phyloP scores from a whole-genome alignment of 805 yeast species.

The Kockiozyma suomiensis region DNA sequence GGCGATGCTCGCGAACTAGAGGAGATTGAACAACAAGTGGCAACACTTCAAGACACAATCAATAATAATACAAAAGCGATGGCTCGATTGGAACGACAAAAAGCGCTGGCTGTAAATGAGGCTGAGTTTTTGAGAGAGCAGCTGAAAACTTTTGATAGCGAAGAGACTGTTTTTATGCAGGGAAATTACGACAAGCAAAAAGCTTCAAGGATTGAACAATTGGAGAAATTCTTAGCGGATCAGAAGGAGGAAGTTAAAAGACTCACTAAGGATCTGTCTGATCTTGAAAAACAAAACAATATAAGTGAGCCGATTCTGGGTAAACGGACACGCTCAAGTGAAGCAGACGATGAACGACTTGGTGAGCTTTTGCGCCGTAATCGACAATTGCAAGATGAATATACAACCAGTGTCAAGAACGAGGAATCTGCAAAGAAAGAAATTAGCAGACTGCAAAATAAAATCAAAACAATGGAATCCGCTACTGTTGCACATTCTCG shows the following conservation, averaged over 20 bases:
- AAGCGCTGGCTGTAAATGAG: slow-evolving; percentile 58
- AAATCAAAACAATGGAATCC: slow-evolving; percentile 43
- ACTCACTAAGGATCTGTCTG: slow-evolving; percentile 44
- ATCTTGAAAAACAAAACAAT: slow-evolving; percentile 19
- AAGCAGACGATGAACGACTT: slow-evolving; percentile 38
- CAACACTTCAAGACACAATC: slow-evolving; percentile 42
- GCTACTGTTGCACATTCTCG: slow-evolving; percentile 49
- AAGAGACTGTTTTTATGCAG: slow-evolving; percentile 35
- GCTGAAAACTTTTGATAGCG: slow-evolving; percentile 53
- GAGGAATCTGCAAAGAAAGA: slow-evolving; percentile 19
- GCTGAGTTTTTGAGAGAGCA: slow-evolving; percentile 59
- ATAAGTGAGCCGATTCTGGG: neutral
- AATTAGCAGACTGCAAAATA: slow-evolving; percentile 45
- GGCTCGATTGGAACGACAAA: slow-evolving; percentile 48
- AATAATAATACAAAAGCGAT: slow-evolving; percentile 46
- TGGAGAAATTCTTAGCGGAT: slow-evolving; percentile 56
- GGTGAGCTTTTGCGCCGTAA: slow-evolving; percentile 48
- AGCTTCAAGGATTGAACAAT: slow-evolving; percentile 39
- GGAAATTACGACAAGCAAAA: slow-evolving; percentile 32
- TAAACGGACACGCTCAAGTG: slow-evolving; percentile 11
- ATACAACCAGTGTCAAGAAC: slow-evolving; percentile 14
- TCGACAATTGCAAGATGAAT: slow-evolving; percentile 42
- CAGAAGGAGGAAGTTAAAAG: slow-evolving; percentile 56
- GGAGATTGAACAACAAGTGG: slow-evolving; percentile 39
- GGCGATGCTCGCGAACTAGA: slow-evolving; percentile 38